phyloP scores from a whole-genome alignment of 2,329 filamentous ascomycete species.

The Bimuria novae-zelandiae region DNA sequence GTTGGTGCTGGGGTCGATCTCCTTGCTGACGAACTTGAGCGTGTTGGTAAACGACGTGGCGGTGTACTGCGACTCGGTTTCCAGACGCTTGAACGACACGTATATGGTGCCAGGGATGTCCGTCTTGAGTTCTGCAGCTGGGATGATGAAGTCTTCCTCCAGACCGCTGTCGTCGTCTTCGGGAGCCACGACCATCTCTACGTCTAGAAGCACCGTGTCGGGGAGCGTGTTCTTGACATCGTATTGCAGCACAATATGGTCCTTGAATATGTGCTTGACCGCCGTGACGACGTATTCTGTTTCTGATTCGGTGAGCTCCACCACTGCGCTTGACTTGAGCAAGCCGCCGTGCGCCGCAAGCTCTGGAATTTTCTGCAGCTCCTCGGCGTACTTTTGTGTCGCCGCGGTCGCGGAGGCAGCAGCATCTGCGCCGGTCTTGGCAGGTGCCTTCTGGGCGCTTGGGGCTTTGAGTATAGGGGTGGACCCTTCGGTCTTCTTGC shows the following conservation, averaged over 20 bases:
- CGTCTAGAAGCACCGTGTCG: slow-evolving; percentile 62
- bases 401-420: slow-evolving; percentile 76
- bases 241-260: slow-evolving; percentile 93
- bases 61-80: slow-evolving; percentile 76
- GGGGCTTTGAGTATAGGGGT: slow-evolving; percentile 94
- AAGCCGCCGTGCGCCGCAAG: slow-evolving; percentile 86
- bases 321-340: slow-evolving; percentile 83
- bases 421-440: slow-evolving; percentile 71
- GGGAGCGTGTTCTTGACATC: slow-evolving; percentile 97
- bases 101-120: slow-evolving; percentile 93
- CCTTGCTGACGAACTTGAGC: slow-evolving; percentile 96
- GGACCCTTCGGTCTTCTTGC: slow-evolving; percentile 93
- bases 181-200: slow-evolving; percentile 75
- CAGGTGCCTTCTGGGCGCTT: slow-evolving; percentile 75
- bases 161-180: slow-evolving; percentile 74
- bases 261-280: slow-evolving; percentile 97
- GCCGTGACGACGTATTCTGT: slow-evolving; percentile 95
- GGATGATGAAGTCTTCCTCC: slow-evolving; percentile 90
- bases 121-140: slow-evolving; percentile 77
- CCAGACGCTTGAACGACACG: slow-evolving; percentile 86
- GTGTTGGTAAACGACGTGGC: slow-evolving; percentile 85
- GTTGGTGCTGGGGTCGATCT: slow-evolving; percentile 92
- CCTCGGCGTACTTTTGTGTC: slow-evolving; percentile 86
- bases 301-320: slow-evolving; percentile 94
- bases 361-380: slow-evolving; percentile 86